Evolutionary conservation across 140 eudicot species (phyloP).

Genomic region (Artemisia princeps): DNA sequence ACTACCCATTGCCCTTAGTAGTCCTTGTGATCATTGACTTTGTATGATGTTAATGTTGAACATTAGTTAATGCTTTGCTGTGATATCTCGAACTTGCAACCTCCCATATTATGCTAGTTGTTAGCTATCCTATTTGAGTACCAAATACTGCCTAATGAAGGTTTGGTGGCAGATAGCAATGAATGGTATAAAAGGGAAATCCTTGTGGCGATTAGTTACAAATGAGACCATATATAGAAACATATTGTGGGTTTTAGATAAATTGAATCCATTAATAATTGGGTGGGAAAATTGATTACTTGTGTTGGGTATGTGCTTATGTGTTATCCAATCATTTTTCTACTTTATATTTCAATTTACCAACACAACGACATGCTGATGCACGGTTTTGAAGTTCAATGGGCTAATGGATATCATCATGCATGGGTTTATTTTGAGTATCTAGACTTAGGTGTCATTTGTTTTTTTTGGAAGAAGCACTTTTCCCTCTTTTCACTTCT

Average conservation of each 20-base stretch:
- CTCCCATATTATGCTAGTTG: not conserved
- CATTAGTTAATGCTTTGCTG: too few relatives aligned
- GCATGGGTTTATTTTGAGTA: not conserved
- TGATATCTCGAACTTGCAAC: too few relatives aligned
- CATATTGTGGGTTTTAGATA: not conserved
- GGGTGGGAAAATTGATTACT: not conserved
- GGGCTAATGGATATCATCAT: constrained; percentile 6
- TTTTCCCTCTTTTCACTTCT: too few relatives aligned
- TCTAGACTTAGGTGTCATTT: not conserved
- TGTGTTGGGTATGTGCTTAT: not conserved
- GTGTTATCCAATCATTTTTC: not conserved
- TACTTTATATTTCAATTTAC: not conserved
- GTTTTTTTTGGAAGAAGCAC: too few relatives aligned
- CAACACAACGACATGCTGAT: not conserved
- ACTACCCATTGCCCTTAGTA: too few relatives aligned
- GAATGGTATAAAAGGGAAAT: not conserved
- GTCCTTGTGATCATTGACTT: too few relatives aligned
- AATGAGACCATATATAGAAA: not conserved
- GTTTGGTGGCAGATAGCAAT: not conserved
- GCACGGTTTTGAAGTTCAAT: not conserved
- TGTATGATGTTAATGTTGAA: too few relatives aligned
- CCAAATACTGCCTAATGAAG: too few relatives aligned
- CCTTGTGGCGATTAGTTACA: not conserved
- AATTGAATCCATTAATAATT: not conserved
- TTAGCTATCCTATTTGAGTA: not conserved